Evolutionary conservation across 306 rosid species (phyloP), one percentile per base, ranked within the genome.

Genomic region (Acmispon strigosus): DNA sequence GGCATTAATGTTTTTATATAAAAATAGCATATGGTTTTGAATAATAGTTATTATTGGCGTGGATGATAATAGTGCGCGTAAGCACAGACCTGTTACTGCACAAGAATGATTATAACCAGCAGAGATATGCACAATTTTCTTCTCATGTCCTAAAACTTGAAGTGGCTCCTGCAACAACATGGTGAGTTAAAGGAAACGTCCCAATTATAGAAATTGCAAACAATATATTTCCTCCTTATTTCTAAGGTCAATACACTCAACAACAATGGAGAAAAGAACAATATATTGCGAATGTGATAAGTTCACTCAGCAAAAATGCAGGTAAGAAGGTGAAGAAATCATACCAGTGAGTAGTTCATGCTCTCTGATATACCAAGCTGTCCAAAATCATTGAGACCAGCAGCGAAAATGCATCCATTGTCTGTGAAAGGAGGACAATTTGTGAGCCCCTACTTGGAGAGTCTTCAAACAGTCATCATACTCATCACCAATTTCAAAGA

Each of bases 341-440:
- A 68, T 83, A 92, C 98, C 60, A 76, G 19, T 11, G 83, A 67
- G 74, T 87, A 87, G 24, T 24, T 41, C 36, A 74, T 77, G 68
- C 78, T 84, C 74, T 80, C 81, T 9, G 90, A 80, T 47, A 55
- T 76, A 22, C 96, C 98, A 66, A 93, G 97, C 78, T 93, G 97
- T 42, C 97, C 96, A 8, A 81, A 90, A 87, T 93, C 92, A 76
- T 93, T 93, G 60, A 93, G 97, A 78, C 98, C 98, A 10, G 97
- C 76, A 24, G 97, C 89, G 76, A 79, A 93, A 76, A 93, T 89
- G 7, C 84, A 79, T 77, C 98, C 96, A 42, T 75, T 52, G 37
- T 84, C 91, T 80, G 91, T 71, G 83, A 89, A 83, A 80, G 66
- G 80, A 80, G 68, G 63, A 84, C 51, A 78, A 71, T 80, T 59